Evolutionary conservation across 805 yeast species (phyloP).

Genomic region (Kuraishia ogatae): DNA sequence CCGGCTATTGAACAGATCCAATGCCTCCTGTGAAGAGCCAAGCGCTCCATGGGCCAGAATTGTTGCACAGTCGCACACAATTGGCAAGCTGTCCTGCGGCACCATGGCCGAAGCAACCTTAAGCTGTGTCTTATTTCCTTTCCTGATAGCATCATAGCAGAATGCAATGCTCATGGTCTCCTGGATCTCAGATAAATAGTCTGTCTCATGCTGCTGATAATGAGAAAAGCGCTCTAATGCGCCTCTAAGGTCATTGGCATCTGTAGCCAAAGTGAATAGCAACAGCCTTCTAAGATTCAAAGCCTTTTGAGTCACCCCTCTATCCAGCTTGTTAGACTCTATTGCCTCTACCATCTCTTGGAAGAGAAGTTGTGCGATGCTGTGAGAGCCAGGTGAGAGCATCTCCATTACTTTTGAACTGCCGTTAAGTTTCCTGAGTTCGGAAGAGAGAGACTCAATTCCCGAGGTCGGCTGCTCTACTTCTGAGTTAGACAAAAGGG

Average conservation of each 20-base stretch:
- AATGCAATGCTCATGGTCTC: conserved; percentile 14
- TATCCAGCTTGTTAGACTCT: not conserved
- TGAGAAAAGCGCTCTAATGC: conserved; percentile 14
- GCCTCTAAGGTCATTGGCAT: conserved; percentile 10
- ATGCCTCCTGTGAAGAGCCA: conserved; percentile 18
- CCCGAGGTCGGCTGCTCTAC: not conserved
- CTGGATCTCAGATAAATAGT: conserved; percentile 13
- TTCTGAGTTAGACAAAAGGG: not conserved
- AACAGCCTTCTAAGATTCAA: not conserved
- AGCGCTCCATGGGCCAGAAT: conserved; percentile 19
- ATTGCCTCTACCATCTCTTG: not conserved
- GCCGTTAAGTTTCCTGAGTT: not conserved
- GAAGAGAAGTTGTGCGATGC: not conserved
- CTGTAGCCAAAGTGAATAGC: not conserved
- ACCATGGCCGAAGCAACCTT: conserved; percentile 17
- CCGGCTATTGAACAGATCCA: conserved; percentile 22
- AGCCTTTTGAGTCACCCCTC: not conserved
- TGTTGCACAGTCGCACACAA: conserved; percentile 15
- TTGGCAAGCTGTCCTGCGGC: conserved; percentile 18
- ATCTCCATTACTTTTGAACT: not conserved
- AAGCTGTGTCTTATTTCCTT: conserved; percentile 8
- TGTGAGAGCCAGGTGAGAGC: not conserved
- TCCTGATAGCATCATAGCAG: conserved; percentile 14
- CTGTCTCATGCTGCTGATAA: conserved; percentile 16
- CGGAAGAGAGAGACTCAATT: not conserved